These are phyloP conservation scores for Sclerotinia trifoliorum DNA, from an alignment of 2,329 filamentous ascomycete species.

Conservation along the genomic window DNA sequence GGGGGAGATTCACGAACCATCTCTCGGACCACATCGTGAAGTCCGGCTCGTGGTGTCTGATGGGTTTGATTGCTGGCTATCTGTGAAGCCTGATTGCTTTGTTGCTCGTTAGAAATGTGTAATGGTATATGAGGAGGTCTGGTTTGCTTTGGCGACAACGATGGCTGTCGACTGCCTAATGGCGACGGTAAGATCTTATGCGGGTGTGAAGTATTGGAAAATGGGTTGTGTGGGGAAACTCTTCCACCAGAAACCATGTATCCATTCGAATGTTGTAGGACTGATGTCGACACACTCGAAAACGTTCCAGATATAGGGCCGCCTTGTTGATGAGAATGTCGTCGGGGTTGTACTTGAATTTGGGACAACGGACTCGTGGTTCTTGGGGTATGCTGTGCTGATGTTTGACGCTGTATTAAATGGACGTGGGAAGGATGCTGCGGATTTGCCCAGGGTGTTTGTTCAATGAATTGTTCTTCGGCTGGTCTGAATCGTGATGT, in stretches of 20 bases:
- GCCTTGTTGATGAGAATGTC: slow-evolving; percentile 41
- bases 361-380: slow-evolving; percentile 41
- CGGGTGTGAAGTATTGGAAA: slow-evolving; percentile 34
- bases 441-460: slow-evolving; percentile 90
- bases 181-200: slow-evolving; percentile 39
- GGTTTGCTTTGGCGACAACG: slow-evolving; percentile 37
- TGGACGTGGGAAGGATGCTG: slow-evolving; percentile 67
- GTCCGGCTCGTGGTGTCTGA: slow-evolving; percentile 27
- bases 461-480: slow-evolving; percentile 83
- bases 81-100: slow-evolving; percentile 22
- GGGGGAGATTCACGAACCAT: slow-evolving; percentile 30
- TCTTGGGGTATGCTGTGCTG: slow-evolving; percentile 42
- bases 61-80: slow-evolving; percentile 25
- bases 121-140: slow-evolving; percentile 28
- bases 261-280: slow-evolving; percentile 35
- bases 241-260: slow-evolving; percentile 32
- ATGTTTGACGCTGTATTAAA: slow-evolving; percentile 44
- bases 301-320: slow-evolving; percentile 40
- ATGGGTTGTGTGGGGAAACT: slow-evolving; percentile 38
- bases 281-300: slow-evolving; percentile 32
- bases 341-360: slow-evolving; percentile 39
- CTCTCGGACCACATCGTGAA: slow-evolving; percentile 26
- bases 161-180: slow-evolving; percentile 38
- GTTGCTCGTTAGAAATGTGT: slow-evolving; percentile 24
- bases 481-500: slow-evolving; percentile 53